Conservation (phyloP, 1,284 basidiomycete genomes). For the Boletus hoseneyae region DNA sequence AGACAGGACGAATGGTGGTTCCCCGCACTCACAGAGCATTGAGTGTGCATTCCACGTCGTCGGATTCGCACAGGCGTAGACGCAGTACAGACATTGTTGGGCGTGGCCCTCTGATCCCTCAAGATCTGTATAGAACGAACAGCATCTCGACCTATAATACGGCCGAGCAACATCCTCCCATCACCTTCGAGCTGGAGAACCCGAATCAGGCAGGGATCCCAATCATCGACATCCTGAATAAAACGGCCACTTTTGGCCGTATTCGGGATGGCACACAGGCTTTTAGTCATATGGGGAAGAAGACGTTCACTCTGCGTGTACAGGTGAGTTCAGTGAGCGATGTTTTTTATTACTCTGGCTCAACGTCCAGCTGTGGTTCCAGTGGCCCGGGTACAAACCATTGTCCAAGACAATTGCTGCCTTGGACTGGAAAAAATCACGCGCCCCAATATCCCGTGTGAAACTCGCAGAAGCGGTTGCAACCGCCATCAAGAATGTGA, state of each 20-base stretch:
- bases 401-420: constrained; percentile 31
- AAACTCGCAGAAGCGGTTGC: constrained; percentile 42
- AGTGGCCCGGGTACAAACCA: constrained; percentile 33
- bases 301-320: constrained; percentile 31
- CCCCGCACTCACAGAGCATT: constrained; percentile 14
- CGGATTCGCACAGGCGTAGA: constrained; percentile 6
- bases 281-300: constrained; percentile 24
- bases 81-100: constrained; percentile 8
- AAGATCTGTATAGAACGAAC: constrained; percentile 21
- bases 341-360: background rate
- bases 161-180: constrained; percentile 3
- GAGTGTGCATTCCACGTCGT: constrained; percentile 11
- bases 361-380: background rate
- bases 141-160: constrained; percentile 8
- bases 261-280: constrained; percentile 12
- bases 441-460: constrained; percentile 33
- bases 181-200: constrained; percentile 22
- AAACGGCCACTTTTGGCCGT: constrained; percentile 8
- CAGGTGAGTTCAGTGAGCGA: constrained; percentile 14
- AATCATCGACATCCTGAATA: constrained; percentile 22
- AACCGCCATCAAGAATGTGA: constrained; percentile 37
- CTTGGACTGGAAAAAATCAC: constrained; percentile 29
- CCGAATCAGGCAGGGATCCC: constrained; percentile 21
- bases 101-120: constrained; percentile 23
- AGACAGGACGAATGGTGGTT: constrained; percentile 21